These are phyloP conservation scores for Lanmaoa rubissima DNA, from an alignment of 768 basidiomycete genomes.

Conservation along the genomic window DNA sequence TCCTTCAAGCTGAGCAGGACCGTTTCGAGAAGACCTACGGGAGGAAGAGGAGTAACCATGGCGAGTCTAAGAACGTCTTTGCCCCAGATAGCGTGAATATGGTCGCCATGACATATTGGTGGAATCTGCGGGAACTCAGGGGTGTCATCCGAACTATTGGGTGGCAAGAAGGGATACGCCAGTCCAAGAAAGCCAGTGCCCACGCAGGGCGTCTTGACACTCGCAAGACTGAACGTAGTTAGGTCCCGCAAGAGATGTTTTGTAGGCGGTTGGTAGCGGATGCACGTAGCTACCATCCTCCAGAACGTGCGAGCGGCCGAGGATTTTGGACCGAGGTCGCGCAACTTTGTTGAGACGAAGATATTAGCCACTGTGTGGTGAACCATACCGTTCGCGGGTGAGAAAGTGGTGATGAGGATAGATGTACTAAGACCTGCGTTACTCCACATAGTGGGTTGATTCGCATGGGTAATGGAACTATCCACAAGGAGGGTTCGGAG, in stretches of 20 bases:
- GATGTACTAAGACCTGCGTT: conserved; percentile 29
- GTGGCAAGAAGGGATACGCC: conserved; percentile 1
- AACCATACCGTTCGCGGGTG: conserved; percentile 30
- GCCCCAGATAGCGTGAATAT: neutral
- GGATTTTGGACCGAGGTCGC: conserved; percentile 26
- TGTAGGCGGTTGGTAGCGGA: conserved; percentile 23
- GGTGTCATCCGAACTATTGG: conserved; percentile 14
- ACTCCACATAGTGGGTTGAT: conserved; percentile 20
- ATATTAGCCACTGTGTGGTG: conserved; percentile 26
- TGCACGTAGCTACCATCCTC: conserved; percentile 27
- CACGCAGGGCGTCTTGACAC: conserved; percentile 15
- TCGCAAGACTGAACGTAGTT: conserved; percentile 26
- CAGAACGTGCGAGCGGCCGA: conserved; percentile 22
- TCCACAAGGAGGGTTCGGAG: neutral
- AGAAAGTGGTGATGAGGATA: conserved; percentile 21
- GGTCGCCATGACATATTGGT: conserved; percentile 19
- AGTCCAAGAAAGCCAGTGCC: conserved; percentile 28
- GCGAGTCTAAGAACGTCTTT: conserved; percentile 16
- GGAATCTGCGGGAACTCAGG: conserved; percentile 16
- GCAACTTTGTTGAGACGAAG: conserved; percentile 27
- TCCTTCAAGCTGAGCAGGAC: conserved; percentile 24
- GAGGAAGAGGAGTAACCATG: conserved; percentile 22
- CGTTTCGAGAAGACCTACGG: conserved; percentile 16
- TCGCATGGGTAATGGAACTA: neutral
- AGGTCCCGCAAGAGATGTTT: conserved; percentile 19